These are phyloP conservation scores for Nannochloropsis gaditana DNA, from an alignment of 108 stramenopile genomes.

Conservation along the genomic window DNA sequence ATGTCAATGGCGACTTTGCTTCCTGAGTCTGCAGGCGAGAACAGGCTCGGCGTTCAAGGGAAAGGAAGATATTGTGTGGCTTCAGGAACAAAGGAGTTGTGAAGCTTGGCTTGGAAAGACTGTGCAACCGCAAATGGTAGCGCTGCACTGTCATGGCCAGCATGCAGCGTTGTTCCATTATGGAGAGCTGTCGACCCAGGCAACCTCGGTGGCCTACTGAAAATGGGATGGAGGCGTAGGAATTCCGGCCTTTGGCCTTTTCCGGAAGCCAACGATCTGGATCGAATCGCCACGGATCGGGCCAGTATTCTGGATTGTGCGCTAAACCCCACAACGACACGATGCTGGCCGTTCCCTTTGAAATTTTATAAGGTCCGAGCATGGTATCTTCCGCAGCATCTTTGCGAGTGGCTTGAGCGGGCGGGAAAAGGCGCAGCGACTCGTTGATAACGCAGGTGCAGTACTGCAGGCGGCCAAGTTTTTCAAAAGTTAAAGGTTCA, in stretches of 20 bases:
- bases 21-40: background rate
- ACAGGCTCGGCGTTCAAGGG: background rate
- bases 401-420: slow-evolving; percentile 13
- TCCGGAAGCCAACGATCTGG: background rate
- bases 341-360: background rate
- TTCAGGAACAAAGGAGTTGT: background rate
- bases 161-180: background rate
- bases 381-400: slow-evolving; percentile 4
- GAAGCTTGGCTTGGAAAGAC: background rate
- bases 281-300: background rate
- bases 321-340: background rate
- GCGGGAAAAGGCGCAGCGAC: background rate
- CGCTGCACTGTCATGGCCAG: background rate
- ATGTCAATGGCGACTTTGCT: background rate
- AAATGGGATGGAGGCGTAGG: background rate
- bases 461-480: slow-evolving; percentile 12
- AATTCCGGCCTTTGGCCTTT: background rate
- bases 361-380: background rate
- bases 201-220: background rate
- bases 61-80: slow-evolving; percentile 1
- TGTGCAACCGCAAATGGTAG: slow-evolving; percentile 12
- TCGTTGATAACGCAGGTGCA: slow-evolving; percentile 6
- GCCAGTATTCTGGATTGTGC: background rate
- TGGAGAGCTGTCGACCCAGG: slow-evolving; percentile 11
- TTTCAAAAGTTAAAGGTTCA: background rate